Conservation (phyloP, 129 eudicot species). For the Escallonia rubra region DNA sequence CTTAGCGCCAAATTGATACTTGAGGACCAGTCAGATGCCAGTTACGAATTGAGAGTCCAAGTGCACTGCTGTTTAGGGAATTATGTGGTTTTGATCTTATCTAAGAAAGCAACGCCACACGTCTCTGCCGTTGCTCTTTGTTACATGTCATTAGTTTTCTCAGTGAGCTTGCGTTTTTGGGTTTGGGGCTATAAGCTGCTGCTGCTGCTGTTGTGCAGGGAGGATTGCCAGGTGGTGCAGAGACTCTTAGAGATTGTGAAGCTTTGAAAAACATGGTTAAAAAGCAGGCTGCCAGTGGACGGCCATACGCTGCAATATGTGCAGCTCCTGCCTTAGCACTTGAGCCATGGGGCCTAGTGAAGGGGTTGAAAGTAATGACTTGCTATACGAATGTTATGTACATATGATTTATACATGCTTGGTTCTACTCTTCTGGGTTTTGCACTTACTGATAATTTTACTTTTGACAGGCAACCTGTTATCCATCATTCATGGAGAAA, state of each 20-base stretch:
- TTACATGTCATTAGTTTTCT: too few relatives aligned
- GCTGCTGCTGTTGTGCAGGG: constrained; percentile 31
- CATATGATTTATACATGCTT: not conserved
- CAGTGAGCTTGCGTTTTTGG: too few relatives aligned
- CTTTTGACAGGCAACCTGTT: constrained; percentile 77
- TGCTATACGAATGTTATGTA: not conserved
- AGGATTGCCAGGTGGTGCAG: constrained; percentile 76
- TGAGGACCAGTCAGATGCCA: too few relatives aligned
- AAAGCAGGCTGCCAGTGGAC: constrained; percentile 84
- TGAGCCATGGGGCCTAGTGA: constrained; percentile 90
- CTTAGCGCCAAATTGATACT: too few relatives aligned
- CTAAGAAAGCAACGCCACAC: too few relatives aligned
- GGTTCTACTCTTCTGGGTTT: not conserved
- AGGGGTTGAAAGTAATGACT: constrained; percentile 61
- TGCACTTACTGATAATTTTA: not conserved
- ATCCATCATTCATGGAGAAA: constrained; percentile 92
- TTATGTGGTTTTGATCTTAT: too few relatives aligned
- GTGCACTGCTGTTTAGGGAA: too few relatives aligned
- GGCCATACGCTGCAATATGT: constrained; percentile 87
- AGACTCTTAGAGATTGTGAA: constrained; percentile 59
- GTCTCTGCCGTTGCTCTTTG: too few relatives aligned
- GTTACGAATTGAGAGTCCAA: too few relatives aligned
- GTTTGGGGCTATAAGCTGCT: too few relatives aligned
- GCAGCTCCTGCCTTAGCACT: constrained; percentile 97
- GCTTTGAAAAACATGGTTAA: constrained; percentile 58